Percentiles rank a stretch among this genome's conserved stretches.
Conservation (phyloP, 2,329 filamentous ascomycete species). For the Aspergillus fumigatus region DNA sequence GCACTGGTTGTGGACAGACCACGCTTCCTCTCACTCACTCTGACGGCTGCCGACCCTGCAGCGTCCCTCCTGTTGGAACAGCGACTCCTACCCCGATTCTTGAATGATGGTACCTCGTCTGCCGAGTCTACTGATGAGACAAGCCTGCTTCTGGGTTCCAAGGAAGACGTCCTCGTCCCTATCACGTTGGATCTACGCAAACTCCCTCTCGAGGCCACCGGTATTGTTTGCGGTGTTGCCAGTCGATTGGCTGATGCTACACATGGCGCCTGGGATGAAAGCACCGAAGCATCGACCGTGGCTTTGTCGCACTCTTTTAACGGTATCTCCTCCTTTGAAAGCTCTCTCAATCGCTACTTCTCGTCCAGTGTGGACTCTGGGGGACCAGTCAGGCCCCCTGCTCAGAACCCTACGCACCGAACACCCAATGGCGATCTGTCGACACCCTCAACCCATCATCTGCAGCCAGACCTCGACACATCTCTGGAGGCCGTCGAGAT, state of each 20-base stretch:
- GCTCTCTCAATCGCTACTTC: conserved; percentile 8
- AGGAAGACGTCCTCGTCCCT: conserved; percentile 65
- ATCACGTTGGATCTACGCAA: conserved; percentile 82
- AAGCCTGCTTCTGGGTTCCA: conserved; percentile 71
- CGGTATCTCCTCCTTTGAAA: conserved; percentile 13
- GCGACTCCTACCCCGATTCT: conserved; percentile 58
- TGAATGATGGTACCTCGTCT: conserved; percentile 51
- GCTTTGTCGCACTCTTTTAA: conserved; percentile 12
- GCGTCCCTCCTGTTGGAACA: conserved; percentile 45
- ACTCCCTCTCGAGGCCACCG: conserved; percentile 81
- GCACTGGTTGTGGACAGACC: conserved; percentile 39
- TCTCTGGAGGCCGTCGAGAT: conserved; percentile 60
- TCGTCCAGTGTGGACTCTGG: conserved; percentile 13
- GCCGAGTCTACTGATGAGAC: conserved; percentile 44
- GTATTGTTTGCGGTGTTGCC: conserved; percentile 91
- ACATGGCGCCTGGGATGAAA: conserved; percentile 40
- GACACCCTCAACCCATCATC: conserved; percentile 22
- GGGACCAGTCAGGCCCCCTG: conserved; percentile 7
- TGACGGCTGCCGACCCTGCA: conserved; percentile 42
- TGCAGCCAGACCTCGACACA: conserved; percentile 28
- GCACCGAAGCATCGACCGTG: conserved; percentile 16
- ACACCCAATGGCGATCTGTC: background rate
- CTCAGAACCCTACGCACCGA: conserved; percentile 8
- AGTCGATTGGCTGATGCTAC: conserved; percentile 74
- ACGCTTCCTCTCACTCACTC: conserved; percentile 46